A percentile compares a stretch with the other conserved stretches of the same genome.
These are phyloP conservation scores for Spathaspora passalidarum DNA, from an alignment of 805 yeast species.

Conservation along the genomic window DNA sequence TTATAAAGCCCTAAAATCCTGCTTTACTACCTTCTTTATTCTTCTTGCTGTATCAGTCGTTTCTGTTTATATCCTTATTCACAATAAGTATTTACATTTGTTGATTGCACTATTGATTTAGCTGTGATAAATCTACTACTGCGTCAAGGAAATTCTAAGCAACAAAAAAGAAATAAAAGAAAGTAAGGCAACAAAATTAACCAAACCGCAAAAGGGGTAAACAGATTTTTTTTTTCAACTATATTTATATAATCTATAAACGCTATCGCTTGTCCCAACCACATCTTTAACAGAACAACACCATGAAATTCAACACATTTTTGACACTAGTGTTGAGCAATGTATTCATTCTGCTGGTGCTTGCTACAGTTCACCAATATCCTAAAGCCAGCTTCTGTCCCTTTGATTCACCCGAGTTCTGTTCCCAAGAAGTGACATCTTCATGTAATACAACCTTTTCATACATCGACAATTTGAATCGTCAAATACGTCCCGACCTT, in stretches of 20 bases:
- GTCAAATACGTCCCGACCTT: constrained; percentile 45
- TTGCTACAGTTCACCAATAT: neutral
- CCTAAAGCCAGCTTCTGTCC: constrained; percentile 24
- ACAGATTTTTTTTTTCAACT: neutral
- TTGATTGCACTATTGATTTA: no score
- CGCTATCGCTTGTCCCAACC: neutral
- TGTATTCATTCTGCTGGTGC: neutral
- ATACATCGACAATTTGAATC: constrained; percentile 38
- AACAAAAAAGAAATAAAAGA: neutral
- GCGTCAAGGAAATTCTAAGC: neutral
- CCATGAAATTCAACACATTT: neutral
- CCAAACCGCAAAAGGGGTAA: neutral
- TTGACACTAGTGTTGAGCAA: neutral
- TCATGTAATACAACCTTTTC: constrained; percentile 45
- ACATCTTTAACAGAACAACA: neutral
- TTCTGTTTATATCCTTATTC: no score
- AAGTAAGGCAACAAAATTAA: neutral
- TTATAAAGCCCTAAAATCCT: no score
- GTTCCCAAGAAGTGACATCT: constrained; percentile 43
- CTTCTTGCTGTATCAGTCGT: no score
- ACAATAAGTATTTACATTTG: no score
- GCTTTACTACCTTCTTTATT: neutral
- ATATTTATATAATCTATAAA: no score
- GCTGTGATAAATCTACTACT: no score
- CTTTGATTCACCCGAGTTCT: constrained; percentile 42